Evolutionary conservation across 345 rosid genomes (phyloP).

Genomic region (Punica granatum): DNA sequence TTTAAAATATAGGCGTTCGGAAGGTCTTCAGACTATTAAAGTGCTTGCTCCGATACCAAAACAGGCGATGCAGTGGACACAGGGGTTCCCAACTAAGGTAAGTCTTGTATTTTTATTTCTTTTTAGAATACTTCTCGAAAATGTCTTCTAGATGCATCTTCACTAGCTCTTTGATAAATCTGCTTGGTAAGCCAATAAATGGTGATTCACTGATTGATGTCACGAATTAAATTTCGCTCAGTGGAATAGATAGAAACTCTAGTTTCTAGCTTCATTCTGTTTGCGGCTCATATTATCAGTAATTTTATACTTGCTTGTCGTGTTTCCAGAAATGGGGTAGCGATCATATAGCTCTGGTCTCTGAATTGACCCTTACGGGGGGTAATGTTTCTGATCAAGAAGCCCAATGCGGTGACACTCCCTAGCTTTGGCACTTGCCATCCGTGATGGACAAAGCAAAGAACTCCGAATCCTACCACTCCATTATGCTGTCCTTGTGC

Average conservation of each 20-base stretch:
- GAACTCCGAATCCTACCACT: not conserved
- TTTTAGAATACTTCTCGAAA: not conserved
- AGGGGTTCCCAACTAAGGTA: constrained; percentile 95
- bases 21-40: constrained; percentile 75
- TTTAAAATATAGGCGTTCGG: constrained; percentile 55
- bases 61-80: constrained; percentile 76
- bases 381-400: constrained; percentile 7
- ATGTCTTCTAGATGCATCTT: not conserved
- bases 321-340: constrained; percentile 91
- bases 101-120: not conserved
- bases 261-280: not conserved
- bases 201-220: not conserved
- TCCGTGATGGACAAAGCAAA: not conserved
- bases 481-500: not conserved
- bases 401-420: constrained; percentile 8
- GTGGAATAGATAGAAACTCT: not conserved
- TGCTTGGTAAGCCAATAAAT: not conserved
- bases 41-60: constrained; percentile 94
- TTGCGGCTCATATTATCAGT: not conserved
- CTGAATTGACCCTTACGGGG: constrained; percentile 57
- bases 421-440: not conserved
- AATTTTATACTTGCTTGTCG: not conserved
- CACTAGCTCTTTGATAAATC: not conserved
- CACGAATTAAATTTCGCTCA: not conserved
- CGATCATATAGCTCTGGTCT: constrained; percentile 85